These are phyloP conservation scores for Dioscorea zingiberensis DNA, from an alignment of 106 monocot species.

Conservation along the genomic window DNA sequence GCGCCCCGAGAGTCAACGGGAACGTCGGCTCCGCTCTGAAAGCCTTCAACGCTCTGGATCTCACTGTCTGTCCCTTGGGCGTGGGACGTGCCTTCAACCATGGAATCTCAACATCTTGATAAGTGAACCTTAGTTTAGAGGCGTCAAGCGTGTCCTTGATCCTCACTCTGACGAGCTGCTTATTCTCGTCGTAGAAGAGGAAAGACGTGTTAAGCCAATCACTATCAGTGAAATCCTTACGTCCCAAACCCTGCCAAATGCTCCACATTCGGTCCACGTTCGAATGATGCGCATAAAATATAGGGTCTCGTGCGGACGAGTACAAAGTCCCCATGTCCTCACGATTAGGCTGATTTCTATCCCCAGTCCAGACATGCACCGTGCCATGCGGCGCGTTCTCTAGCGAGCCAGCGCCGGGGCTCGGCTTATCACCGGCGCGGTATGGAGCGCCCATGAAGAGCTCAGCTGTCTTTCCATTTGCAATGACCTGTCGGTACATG, in stretches of 20 bases:
- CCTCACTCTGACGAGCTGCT: neutral
- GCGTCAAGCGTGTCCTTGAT: neutral
- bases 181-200: constrained; percentile 27
- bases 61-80: neutral
- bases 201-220: constrained; percentile 25
- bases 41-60: no score
- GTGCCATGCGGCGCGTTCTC: neutral
- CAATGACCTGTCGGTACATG: constrained; percentile 3
- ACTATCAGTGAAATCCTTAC: neutral
- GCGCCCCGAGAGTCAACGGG: neutral
- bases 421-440: neutral
- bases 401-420: neutral
- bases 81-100: constrained; percentile 4
- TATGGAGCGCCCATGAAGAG: constrained; percentile 1
- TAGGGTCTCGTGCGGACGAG: neutral
- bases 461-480: neutral
- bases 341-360: neutral
- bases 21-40: neutral
- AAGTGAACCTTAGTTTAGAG: constrained; percentile 8
- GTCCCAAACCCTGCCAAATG: neutral
- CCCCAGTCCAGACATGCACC: constrained; percentile 3
- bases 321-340: constrained; percentile 2
- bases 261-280: constrained; percentile 2
- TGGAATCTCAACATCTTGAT: neutral
- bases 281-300: constrained; percentile 1